These are phyloP conservation scores for Centrapalus pauciflorus DNA, from an alignment of 129 eudicot species.

Conservation along the genomic window DNA sequence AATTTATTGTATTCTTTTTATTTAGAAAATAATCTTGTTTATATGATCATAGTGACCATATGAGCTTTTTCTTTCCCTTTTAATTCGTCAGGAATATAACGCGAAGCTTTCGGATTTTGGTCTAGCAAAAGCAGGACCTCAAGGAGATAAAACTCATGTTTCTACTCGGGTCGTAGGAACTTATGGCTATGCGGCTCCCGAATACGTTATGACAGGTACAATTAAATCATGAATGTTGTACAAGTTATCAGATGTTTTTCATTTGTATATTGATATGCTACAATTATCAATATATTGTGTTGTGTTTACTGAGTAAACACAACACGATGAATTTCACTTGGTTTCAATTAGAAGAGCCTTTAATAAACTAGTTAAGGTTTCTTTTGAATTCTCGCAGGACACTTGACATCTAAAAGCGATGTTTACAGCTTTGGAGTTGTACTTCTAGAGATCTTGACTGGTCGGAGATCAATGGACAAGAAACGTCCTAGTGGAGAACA, in stretches of 20 bases:
- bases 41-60: not conserved
- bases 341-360: not conserved
- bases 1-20: not conserved
- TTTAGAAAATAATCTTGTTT: not conserved
- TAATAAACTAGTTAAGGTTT: not conserved
- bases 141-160: conserved; percentile 94
- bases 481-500: conserved; percentile 91
- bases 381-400: conserved; percentile 42
- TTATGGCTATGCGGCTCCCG: conserved; percentile 97
- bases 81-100: conserved; percentile 60
- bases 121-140: conserved; percentile 98
- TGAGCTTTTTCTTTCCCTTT: not conserved
- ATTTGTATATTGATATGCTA: not conserved
- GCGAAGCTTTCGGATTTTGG: conserved; percentile 98
- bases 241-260: not conserved
- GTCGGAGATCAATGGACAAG: conserved; percentile 96
- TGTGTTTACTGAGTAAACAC: not conserved
- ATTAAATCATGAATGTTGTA: not conserved
- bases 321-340: no score
- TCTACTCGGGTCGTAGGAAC: conserved; percentile 95
- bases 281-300: not conserved
- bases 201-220: conserved; percentile 97
- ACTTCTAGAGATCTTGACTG: conserved; percentile 81
- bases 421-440: conserved; percentile 96
- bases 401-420: conserved; percentile 88